Evolutionary conservation across 306 rosid species (phyloP).

Genomic region (Acacia acuminata): DNA sequence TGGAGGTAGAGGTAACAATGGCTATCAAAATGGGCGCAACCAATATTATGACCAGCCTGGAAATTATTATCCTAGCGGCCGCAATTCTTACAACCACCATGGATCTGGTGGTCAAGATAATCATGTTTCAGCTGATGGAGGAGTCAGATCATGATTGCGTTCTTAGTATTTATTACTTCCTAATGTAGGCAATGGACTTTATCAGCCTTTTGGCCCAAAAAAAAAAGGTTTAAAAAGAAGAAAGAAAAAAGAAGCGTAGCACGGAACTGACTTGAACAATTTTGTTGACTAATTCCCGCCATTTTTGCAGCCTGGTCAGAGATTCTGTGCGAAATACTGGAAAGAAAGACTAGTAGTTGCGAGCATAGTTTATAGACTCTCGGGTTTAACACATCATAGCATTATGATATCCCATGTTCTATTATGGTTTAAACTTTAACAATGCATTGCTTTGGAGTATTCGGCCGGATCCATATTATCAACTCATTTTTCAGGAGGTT

Average conservation of each 20-base stretch:
- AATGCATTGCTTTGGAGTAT: neutral
- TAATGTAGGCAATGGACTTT: conserved; percentile 47
- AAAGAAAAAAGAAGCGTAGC: conserved; percentile 10
- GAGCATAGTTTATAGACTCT: neutral
- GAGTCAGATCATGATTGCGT: conserved; percentile 63
- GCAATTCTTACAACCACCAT: conserved; percentile 56
- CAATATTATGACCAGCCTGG: conserved; percentile 86
- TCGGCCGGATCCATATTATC: neutral
- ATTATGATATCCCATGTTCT: neutral
- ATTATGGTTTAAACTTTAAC: neutral
- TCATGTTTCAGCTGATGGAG: conserved; percentile 60
- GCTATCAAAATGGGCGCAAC: conserved; percentile 74
- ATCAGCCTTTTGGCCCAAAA: neutral
- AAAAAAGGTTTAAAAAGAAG: too few relatives aligned
- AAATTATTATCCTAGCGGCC: conserved; percentile 61
- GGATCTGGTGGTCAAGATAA: conserved; percentile 52
- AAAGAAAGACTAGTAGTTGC: conserved; percentile 2
- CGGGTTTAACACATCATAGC: neutral
- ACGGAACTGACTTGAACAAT: conserved; percentile 42
- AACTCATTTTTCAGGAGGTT: too few relatives aligned
- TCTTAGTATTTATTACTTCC: conserved; percentile 42
- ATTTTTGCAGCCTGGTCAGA: conserved; percentile 39
- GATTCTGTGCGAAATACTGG: conserved; percentile 29
- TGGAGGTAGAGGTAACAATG: too few relatives aligned
- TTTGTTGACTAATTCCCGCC: conserved; percentile 45